Evolutionary conservation across 352 stramenopile species (phyloP), one percentile per base, ranked within the genome.

Genomic region (Phytophthora sojae): DNA sequence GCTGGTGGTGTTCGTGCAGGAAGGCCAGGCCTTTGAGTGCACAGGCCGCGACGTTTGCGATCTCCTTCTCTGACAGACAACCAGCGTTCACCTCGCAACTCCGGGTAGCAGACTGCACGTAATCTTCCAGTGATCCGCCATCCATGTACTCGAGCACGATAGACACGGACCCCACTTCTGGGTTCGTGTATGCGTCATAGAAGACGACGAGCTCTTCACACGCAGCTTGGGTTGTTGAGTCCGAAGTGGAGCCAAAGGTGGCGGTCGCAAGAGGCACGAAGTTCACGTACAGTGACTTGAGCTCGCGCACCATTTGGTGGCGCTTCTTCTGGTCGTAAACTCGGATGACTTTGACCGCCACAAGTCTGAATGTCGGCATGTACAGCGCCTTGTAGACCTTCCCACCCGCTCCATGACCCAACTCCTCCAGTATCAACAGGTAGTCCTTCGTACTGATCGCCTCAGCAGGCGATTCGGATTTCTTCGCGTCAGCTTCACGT

Each of bases 71-170:
- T 0, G 83, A 82, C 5, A 82, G 59, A 19, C 77, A 71, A 6
- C 61, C 64, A n/a, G 56, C 58, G 23, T 79, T 66, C 6, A 15
- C 53, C 12, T 64, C 55, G 7, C 26, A 32, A 9, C 51, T n/a
- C 58, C 67, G 56, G n/a, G 23, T 71, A 3, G 56, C 69, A 47
- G 82, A 74, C 35, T 89, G 80, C 69, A 93, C 70, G 26, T 80
- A 81, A 37, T 93, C 82, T 75, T 98, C 88, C 1, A 98, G 76
- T 7, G 91, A 97, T 1, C 95, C 95, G 9, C 86, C 91, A 59
- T 98, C 87, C 94, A 98, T 98, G 71, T 98, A 98, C 76, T 98
- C 95, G 21, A 98, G 75, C n/a, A 98, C 86, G 53, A 98, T 97
- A 5, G 87, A 97, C 11, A 98, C 92, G 0, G 83, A 91, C 6